Evolutionary conservation across 495 filamentous ascomycete species (phyloP).

Genomic region (Thermochaetoides thermophila): DNA sequence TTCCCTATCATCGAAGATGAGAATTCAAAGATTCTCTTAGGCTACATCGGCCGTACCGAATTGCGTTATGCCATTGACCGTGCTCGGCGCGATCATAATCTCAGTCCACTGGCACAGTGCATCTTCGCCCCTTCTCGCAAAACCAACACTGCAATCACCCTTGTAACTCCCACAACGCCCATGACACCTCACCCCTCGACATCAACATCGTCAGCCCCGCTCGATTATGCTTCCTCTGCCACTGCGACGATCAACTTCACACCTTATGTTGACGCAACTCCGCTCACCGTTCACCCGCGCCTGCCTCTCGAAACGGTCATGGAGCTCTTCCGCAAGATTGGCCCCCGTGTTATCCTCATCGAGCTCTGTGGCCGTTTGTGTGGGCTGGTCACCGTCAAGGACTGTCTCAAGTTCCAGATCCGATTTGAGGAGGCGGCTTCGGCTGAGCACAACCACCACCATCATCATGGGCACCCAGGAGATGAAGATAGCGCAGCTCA

Average conservation of each 20-base stretch:
- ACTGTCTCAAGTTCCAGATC: constrained; percentile 96
- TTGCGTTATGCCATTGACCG: constrained; percentile 85
- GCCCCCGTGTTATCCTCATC: constrained; percentile 82
- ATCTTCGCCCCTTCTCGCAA: constrained; percentile 53
- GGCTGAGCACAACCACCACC: too few relatives aligned
- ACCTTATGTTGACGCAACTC: constrained; percentile 79
- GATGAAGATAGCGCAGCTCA: constrained; percentile 37
- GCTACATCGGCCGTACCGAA: constrained; percentile 92
- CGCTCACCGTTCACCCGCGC: constrained; percentile 79
- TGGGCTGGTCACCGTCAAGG: constrained; percentile 89
- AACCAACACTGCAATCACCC: constrained; percentile 13
- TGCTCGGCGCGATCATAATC: constrained; percentile 58
- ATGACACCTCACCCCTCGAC: constrained; percentile 40
- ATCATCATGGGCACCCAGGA: constrained; percentile 29
- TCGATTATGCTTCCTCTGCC: constrained; percentile 20
- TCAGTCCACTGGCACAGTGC: constrained; percentile 51
- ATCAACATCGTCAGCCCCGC: constrained; percentile 17
- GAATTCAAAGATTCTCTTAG: constrained; percentile 55
- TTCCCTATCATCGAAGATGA: constrained; percentile 82
- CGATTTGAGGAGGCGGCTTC: constrained; percentile 85
- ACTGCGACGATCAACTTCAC: constrained; percentile 63
- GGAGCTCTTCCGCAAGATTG: constrained; percentile 98
- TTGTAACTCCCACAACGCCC: constrained; percentile 27
- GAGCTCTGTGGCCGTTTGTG: constrained; percentile 73
- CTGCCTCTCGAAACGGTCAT: constrained; percentile 93